A percentile compares a stretch with the other conserved stretches of the same genome.
Evolutionary conservation across 2,329 filamentous ascomycete species (phyloP).

Genomic region (Lachnellula suecica): DNA sequence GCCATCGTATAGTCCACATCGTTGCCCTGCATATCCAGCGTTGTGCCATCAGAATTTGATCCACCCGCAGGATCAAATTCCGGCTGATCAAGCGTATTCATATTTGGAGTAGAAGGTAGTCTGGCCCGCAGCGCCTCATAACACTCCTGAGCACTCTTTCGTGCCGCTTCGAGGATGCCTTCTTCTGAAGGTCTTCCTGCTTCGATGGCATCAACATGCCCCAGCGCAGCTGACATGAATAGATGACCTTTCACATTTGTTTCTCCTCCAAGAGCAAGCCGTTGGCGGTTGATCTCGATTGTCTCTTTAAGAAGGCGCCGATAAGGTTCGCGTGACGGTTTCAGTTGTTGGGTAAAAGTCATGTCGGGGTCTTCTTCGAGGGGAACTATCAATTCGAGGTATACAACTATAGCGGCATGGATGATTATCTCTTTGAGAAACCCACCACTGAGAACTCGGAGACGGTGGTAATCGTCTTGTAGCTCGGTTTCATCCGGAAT

Average conservation of each 20-base stretch:
- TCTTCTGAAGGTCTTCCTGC: conserved; percentile 10
- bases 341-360: conserved; percentile 32
- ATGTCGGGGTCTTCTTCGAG: conserved; percentile 13
- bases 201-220: conserved; percentile 36
- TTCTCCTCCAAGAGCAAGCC: conserved; percentile 38
- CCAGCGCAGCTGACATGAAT: conserved; percentile 40
- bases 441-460: conserved; percentile 40
- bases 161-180: conserved; percentile 16
- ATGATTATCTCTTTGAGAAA: conserved; percentile 41
- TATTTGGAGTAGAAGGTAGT: conserved; percentile 1
- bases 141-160: conserved; percentile 17
- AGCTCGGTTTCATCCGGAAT: not conserved
- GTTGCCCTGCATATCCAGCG: not conserved
- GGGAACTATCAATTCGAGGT: conserved; percentile 40
- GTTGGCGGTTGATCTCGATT: conserved; percentile 28
- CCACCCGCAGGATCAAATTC: not conserved
- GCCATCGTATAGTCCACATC: conserved; percentile 6
- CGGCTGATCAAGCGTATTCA: not conserved
- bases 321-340: conserved; percentile 30
- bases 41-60: not conserved
- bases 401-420: conserved; percentile 41
- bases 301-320: conserved; percentile 34
- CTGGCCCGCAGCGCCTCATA: conserved; percentile 13
- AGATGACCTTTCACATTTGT: conserved; percentile 45
- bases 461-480: conserved; percentile 10